phyloP scores from a whole-genome alignment of 371 early-diverging fungal species.

The Chytridium lagenaria region DNA sequence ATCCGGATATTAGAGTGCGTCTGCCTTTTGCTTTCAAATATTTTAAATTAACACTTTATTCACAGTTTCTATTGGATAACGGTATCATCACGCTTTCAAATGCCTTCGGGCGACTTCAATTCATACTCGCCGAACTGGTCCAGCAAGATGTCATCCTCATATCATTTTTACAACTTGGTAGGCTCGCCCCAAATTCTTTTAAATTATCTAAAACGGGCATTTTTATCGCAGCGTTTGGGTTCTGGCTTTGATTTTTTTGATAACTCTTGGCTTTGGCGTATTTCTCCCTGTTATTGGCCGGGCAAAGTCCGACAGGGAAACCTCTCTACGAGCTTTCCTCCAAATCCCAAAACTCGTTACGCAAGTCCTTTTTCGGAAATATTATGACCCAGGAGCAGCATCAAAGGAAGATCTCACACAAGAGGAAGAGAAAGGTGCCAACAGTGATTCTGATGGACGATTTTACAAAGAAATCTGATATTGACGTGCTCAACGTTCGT shows the following conservation, averaged over 20 bases:
- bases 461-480: not conserved
- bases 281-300: conserved; percentile 34
- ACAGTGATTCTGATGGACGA: conserved; percentile 25
- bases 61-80: conserved; percentile 32
- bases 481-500: not conserved
- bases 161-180: conserved; percentile 21
- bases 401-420: conserved; percentile 27
- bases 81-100: conserved; percentile 25
- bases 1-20: conserved; percentile 2
- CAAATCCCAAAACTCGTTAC: conserved; percentile 40
- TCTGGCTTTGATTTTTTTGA: not conserved
- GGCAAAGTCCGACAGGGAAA: conserved; percentile 33
- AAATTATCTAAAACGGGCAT: too few relatives aligned
- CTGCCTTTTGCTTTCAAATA: not conserved
- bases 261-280: conserved; percentile 11
- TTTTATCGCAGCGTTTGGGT: conserved; percentile 27
- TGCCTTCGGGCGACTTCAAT: conserved; percentile 23
- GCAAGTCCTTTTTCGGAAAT: conserved; percentile 25
- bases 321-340: conserved; percentile 40
- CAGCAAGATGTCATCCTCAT: conserved; percentile 15
- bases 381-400: conserved; percentile 26
- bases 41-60: not conserved
- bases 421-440: not conserved
- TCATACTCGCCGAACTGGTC: conserved; percentile 3
- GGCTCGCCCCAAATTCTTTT: too few relatives aligned